These are phyloP conservation scores for Leccinum truebloodii DNA, from an alignment of 768 basidiomycete species.

Conservation along the genomic window DNA sequence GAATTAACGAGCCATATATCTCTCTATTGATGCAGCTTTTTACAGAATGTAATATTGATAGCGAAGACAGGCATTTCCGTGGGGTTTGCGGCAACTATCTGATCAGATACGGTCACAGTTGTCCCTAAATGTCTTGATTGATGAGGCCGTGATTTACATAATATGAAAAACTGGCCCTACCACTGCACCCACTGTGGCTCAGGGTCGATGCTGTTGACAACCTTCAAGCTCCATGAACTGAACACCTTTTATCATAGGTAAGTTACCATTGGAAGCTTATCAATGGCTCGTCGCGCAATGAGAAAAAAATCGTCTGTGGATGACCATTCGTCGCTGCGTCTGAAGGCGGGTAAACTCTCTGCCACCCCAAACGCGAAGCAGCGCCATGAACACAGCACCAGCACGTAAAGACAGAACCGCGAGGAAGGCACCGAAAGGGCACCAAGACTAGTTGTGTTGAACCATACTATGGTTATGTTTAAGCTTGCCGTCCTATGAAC, in stretches of 20 bases:
- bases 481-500: not conserved
- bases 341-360: not conserved
- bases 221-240: not conserved
- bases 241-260: not conserved
- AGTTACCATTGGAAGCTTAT: not conserved
- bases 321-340: not conserved
- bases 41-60: not conserved
- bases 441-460: not conserved
- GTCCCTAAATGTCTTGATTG: not conserved
- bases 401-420: not conserved
- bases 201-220: not conserved
- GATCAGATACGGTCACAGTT: not conserved
- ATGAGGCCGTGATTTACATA: not conserved
- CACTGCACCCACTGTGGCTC: not conserved
- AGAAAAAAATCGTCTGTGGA: not conserved
- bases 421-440: not conserved
- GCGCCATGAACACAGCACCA: not conserved
- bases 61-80: not conserved
- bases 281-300: not conserved
- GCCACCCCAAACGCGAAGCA: not conserved
- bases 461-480: not conserved
- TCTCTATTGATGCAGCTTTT: not conserved
- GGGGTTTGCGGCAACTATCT: not conserved
- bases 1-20: slow-evolving; percentile 11
- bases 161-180: not conserved